These are phyloP conservation scores for Acanthamoeba lenticulata DNA, from an alignment of 208 protist genomes.

Conservation along the genomic window DNA sequence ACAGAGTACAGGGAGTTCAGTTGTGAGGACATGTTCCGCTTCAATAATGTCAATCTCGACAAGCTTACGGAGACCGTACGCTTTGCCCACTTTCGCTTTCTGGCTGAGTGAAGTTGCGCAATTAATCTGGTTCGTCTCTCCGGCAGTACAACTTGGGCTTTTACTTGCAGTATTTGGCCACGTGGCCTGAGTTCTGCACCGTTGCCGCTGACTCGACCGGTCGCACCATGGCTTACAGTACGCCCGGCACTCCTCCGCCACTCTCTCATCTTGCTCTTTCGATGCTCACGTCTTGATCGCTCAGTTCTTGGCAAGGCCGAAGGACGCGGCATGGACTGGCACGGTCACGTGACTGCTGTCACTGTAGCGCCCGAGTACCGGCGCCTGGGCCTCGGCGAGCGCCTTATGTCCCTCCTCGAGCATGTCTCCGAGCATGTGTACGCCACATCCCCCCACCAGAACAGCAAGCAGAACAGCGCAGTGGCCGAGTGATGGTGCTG, in stretches of 20 bases:
- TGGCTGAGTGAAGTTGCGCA: background rate
- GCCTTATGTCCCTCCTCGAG: constrained; percentile 96
- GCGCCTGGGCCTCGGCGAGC: constrained; percentile 93
- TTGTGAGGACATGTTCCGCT: constrained; percentile 93
- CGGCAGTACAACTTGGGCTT: constrained; percentile 95
- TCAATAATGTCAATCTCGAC: constrained; percentile 98
- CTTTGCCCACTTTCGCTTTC: background rate
- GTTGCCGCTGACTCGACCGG: constrained; percentile 92
- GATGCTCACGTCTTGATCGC: background rate
- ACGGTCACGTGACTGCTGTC: constrained; percentile 99
- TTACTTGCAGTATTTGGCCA: constrained; percentile 97
- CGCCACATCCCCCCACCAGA: constrained; percentile 3
- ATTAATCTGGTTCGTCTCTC: background rate
- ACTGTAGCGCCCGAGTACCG: constrained; percentile 97
- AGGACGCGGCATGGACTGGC: constrained; percentile 93
- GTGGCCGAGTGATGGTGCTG: background rate
- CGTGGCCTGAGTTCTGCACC: constrained; percentile 97
- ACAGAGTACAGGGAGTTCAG: constrained; percentile 93
- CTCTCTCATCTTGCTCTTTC: background rate
- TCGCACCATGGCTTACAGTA: constrained; percentile 95
- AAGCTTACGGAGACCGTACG: constrained; percentile 94
- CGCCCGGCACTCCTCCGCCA: background rate
- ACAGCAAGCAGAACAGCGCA: too few relatives aligned
- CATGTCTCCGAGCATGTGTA: constrained; percentile 88
- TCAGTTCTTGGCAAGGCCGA: constrained; percentile 96